Conservation (phyloP, 257 asterid genomes). For the Lycium barbarum region DNA sequence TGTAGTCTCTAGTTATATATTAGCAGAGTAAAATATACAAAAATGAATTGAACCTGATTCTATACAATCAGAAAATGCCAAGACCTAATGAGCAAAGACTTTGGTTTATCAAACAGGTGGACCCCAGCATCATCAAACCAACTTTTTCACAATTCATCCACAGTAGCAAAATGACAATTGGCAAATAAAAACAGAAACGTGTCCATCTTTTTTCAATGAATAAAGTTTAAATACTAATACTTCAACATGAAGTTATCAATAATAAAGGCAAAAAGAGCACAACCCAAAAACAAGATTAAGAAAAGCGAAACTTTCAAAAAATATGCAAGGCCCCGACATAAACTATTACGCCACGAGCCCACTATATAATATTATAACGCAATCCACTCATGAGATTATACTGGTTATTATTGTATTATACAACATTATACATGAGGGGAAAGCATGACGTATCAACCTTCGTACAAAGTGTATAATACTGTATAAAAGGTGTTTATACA, state of each 20-base stretch:
- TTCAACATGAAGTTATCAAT: slow-evolving; percentile 6
- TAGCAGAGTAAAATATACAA: background rate
- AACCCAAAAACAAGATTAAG: no score
- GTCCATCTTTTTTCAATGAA: slow-evolving; percentile 6
- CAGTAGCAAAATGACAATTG: background rate
- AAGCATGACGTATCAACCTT: no score
- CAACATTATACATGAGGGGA: no score
- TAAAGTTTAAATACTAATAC: background rate
- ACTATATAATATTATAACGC: no score
- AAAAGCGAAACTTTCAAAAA: no score
- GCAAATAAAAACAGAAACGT: background rate
- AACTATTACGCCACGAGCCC: no score
- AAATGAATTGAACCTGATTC: background rate
- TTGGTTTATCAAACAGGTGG: slow-evolving; percentile 13
- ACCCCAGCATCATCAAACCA: background rate
- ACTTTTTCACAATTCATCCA: slow-evolving; percentile 1
- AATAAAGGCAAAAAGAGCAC: no score
- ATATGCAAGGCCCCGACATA: no score
- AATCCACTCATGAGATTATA: no score
- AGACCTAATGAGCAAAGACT: background rate
- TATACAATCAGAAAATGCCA: background rate
- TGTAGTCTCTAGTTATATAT: background rate
- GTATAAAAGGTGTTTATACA: no score
- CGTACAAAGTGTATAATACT: no score
- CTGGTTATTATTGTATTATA: no score